Base-by-base conservation (phyloP, 202 grass and related monocot genomes). In the Zizania palustris region DNA sequence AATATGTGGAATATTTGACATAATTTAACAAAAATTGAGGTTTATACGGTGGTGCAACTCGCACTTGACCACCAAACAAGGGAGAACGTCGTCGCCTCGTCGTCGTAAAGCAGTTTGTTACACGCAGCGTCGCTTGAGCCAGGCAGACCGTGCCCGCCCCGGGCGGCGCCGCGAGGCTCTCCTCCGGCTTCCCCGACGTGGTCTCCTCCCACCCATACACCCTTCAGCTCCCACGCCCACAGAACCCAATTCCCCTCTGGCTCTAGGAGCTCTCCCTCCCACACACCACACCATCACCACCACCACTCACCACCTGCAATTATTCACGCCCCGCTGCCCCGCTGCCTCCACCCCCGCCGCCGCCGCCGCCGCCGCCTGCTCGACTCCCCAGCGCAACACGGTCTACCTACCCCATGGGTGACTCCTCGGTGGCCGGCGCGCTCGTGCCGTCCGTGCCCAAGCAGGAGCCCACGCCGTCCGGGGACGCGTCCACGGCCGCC, bases 401-500 rank as follows among this genome's bases (percentile, higher is more conserved):
- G 0, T 16, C 64, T 11, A 9, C 57, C 36, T 21, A 41, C 22
- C 21, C 66, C 58, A 97, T 97, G 95, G 91, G 44, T 14, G 91
- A 90, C 73, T 92, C 95, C 65, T 94, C 89, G 66, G 72, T 85
- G 21, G 81, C 74, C 7, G 95, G 95, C 35, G 91, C 95, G 74
- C 83, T 97, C 34, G 95, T 97, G 70, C 95, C 95, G 7, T 85
- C 89, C 21, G 83, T 87, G 74, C 89, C 71, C 72, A 96, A 96
- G 89, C 87, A 81, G 65, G 86, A 89, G 57, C 16, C 81, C 6
- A 71, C 81, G 51, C 75, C 68, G 5, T 84, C 80, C 5, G 82
- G 50, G 33, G 74, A 64, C 40, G 80, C 77, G 45, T 72, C 85
- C 11, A 61, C 81, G 44, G 85, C 77, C 7, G 73, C 80, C 16